Base-by-base conservation (phyloP, 2,329 filamentous ascomycete species). In the Sporothrix schenckii region DNA sequence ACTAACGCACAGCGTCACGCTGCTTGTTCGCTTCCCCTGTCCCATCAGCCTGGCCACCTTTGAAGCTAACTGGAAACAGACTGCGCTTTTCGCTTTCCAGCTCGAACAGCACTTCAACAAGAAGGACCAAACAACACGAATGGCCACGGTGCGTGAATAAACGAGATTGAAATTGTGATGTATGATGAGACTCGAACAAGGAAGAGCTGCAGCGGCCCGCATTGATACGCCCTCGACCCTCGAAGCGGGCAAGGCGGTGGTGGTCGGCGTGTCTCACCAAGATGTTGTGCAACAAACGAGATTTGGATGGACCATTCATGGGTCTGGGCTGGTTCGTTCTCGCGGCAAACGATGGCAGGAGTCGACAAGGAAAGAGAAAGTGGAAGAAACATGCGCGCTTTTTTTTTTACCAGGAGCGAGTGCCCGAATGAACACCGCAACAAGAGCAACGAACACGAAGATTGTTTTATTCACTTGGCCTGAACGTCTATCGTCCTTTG, bases 241-340 rank as follows among this genome's bases (percentile, higher is more conserved):
- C 34, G 41, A 21, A 65, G 21, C 44, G 34, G 24, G 50, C 61
- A 7, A 50, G 61, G 61, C 47, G 44, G 24, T 50, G 44, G 61
- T 50, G 60, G 24, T 30, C 24, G 44, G 60, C 16, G 3, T 65
- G 41, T 65, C 58, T 63, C 21, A 10, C 21, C n/a, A 10, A 13
- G 60, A 50, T 50, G 61, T 14, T 50, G 61, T 65, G 61, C 61
- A 24, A 50, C 61, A n/a, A 65, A 30, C 7, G 16, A 41, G n/a
- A 50, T 14, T n/a, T 34, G 44, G 19, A 13, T 47, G 21, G 41
- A 27, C n/a, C 21, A 6, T 24, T 7, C 6, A 3, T 63, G 39
- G 24, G 58, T 2, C 10, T 41, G 4, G 16, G 9, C 54, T 44
- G 56, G 19, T 41, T 63, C n/a, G 24, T 10, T 19, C 4, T 49